A percentile compares a stretch with the other conserved stretches of the same genome.
These are phyloP conservation scores for Caryopteris hybrid DNA, from an alignment of 305 asterid genomes.

Conservation along the genomic window DNA sequence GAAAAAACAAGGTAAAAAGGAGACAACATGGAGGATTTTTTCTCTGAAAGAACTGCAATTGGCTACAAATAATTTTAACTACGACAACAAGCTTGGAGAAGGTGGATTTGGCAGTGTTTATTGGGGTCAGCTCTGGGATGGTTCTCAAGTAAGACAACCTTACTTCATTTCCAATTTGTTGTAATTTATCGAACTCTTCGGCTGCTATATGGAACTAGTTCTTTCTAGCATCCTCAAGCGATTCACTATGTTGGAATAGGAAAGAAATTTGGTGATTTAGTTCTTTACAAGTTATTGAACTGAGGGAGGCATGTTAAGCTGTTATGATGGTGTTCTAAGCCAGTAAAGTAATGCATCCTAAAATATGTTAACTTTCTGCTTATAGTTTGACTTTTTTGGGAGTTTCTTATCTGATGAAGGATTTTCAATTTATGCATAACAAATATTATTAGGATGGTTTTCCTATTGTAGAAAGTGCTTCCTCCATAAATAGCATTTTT, in stretches of 20 bases:
- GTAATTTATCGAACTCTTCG: not conserved
- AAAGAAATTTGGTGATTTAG: not conserved
- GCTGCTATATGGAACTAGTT: not conserved
- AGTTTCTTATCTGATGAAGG: not conserved
- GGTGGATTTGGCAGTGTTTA: slow-evolving; percentile 97
- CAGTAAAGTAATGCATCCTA: not conserved
- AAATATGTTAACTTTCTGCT: not conserved
- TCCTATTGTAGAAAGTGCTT: not conserved
- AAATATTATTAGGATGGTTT: not conserved
- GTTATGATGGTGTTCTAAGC: not conserved
- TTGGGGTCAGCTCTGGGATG: slow-evolving; percentile 99
- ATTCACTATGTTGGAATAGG: not conserved
- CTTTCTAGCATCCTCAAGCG: not conserved
- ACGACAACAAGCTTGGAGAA: slow-evolving; percentile 97
- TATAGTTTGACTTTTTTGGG: not conserved
- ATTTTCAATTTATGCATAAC: not conserved
- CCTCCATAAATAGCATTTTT: not conserved
- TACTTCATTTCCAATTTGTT: not conserved
- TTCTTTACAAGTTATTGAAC: not conserved
- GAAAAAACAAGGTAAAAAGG: slow-evolving; percentile 60
- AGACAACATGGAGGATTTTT: slow-evolving; percentile 76
- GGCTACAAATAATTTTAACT: slow-evolving; percentile 90
- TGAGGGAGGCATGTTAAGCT: not conserved
- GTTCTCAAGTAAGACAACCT: slow-evolving; percentile 70
- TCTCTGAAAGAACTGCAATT: slow-evolving; percentile 88